Base-by-base conservation (phyloP, 495 filamentous ascomycete genomes). In the Physcia stellaris region DNA sequence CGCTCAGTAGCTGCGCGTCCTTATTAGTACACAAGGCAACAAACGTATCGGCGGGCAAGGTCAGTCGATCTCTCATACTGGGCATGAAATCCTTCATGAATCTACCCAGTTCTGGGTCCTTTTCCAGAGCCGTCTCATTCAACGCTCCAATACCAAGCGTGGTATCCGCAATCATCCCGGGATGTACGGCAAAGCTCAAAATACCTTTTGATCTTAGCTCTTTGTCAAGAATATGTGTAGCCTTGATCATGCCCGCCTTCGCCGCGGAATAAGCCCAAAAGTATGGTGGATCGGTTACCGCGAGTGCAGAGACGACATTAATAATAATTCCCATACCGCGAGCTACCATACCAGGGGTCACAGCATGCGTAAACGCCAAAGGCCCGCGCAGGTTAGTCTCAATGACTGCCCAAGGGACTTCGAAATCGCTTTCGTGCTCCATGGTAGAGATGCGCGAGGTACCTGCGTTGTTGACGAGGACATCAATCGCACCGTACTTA, bases 401-500 rank as follows among this genome's bases (percentile, higher is more conserved):
- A 2, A 55, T 41, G 11, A 49, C 42, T 7, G 41, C 28, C 52
- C 49, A 55, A 21, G 43, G 46, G 11, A 41, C 32, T n/a, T 24
- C 34, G 13, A 53, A 35, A 27, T 44, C 26, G 7, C 32, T 15
- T 36, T 57, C 54, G 29, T 53, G 45, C 15, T 41, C 39, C 3
- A 57, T 43, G 15, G 41, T 39, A 4, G 40, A 38, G 7, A 57
- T 23, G 2, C 50, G 43, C 9, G 29, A 33, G 9, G 43, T 35
- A 2, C 39, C 42, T 0, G 47, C 41, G 24, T 48, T 55, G 31
- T 55, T 55, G 47, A 57, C 41, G 9, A 57, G 39, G 13, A 57
- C 46, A 42, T 57, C 54, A n/a, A 57, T 34, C 0, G 45, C 36
- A 0, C 51, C 54, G 3, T 50, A 21, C 2, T 40, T 21, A 18